Base-by-base conservation (phyloP, 208 protist species). In the Trypanosoma platydactyli region DNA sequence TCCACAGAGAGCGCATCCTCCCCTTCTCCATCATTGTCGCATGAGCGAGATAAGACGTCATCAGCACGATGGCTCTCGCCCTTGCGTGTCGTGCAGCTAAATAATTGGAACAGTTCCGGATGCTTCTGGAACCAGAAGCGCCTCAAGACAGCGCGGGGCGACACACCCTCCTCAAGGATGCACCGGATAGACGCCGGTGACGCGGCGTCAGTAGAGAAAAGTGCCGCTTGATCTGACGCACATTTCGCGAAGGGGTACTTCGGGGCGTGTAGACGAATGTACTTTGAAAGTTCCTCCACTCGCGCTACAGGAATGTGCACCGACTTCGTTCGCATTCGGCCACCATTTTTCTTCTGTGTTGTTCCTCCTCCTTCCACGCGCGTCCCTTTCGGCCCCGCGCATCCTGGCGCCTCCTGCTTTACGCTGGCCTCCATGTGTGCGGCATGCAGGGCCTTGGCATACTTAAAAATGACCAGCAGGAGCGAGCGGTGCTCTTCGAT, bases 401-500 rank as follows among this genome's bases (percentile, higher is more conserved):
- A 33, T 11, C 51, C 41, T 51, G 20, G 18, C 24, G 20, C 38
- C 25, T 27, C 3, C 33, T 53, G 25, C 20, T 62, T 20, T 42
- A 25, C n/a, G 30, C 48, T 18, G 25, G 38, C 3, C 15, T 27
- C 30, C n/a, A 45, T 44, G 45, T 82, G 73, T 25, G 79, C 70
- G 40, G 51, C 25, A 48, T 57, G 68, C n/a, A 87, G 52, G 1
- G 74, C 79, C 46, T 84, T 84, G 33, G 82, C 82, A 46, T 79
- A 88, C 57, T 73, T 78, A 57, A 88, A 73, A 9, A 84, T 64
- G 41, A 49, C 64, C 3, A 85, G 46, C 30, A 88, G 41, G 12
- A 65, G 59, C 30, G 80, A 73, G 7, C 79, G 57, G 51, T 82
- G 76, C 35, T 54, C 35, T 46, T 75, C 63, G 38, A 88, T 58